These are phyloP conservation scores for Penicillium coprophilum DNA, from an alignment of 495 filamentous ascomycete species.

Conservation along the genomic window DNA sequence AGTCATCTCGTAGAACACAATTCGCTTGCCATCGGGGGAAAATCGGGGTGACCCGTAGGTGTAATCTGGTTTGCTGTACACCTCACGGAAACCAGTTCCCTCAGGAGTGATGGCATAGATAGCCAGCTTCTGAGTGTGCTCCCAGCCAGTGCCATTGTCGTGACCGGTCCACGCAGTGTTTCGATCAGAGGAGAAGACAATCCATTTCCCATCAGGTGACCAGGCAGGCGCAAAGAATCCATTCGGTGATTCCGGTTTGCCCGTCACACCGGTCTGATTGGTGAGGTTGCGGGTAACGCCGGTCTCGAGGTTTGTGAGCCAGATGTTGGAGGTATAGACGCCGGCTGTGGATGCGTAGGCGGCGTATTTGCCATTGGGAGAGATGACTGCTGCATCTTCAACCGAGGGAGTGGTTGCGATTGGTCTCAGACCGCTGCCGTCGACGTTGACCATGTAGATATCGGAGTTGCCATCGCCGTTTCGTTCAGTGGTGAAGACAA, in stretches of 20 bases:
- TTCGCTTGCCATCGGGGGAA: constrained; percentile 29
- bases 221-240: constrained; percentile 34
- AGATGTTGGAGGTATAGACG: constrained; percentile 29
- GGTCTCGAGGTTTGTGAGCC: constrained; percentile 27
- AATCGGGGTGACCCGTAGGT: constrained; percentile 29
- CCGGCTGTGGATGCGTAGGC: constrained; percentile 30
- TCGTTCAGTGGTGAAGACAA: constrained; percentile 31
- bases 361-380: constrained; percentile 25
- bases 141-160: constrained; percentile 28
- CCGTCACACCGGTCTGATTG: constrained; percentile 7
- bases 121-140: constrained; percentile 33
- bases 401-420: constrained; percentile 21
- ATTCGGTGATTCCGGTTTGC: constrained; percentile 14
- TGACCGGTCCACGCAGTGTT: constrained; percentile 30
- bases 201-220: constrained; percentile 30
- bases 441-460: constrained; percentile 18
- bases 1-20: constrained; percentile 34
- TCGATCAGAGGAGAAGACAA: constrained; percentile 26
- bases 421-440: not conserved
- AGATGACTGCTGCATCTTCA: constrained; percentile 29
- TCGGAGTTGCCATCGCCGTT: constrained; percentile 36
- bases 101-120: constrained; percentile 32
- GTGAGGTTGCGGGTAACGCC: constrained; percentile 28
- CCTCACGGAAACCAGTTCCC: constrained; percentile 29
- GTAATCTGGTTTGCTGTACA: constrained; percentile 16